Percentiles rank a stretch among this genome's conserved stretches.
Evolutionary conservation across 768 basidiomycete species (phyloP).

Genomic region (Punctularia strigosozonata): DNA sequence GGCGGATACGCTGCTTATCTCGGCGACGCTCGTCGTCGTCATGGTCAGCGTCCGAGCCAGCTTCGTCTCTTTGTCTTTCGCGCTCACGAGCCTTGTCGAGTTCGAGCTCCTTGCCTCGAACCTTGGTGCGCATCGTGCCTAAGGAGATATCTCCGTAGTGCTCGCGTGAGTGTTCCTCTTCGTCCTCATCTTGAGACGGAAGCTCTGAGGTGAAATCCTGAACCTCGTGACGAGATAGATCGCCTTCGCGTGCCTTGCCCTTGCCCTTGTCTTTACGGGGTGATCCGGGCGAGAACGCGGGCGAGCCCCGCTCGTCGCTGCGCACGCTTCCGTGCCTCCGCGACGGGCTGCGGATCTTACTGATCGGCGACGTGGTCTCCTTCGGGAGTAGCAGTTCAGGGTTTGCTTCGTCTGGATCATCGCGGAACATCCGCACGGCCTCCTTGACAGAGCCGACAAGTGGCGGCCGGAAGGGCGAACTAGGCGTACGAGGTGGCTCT

Average conservation of each 20-base stretch:
- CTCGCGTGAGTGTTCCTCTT: no score
- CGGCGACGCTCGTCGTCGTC: constrained; percentile 39
- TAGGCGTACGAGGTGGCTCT: background rate
- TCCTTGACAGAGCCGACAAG: constrained; percentile 31
- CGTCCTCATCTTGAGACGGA: no score
- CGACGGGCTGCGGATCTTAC: no score
- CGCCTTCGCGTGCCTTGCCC: no score
- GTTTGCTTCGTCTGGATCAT: constrained; percentile 33
- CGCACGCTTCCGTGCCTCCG: no score
- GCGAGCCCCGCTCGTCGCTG: no score
- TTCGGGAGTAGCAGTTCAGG: constrained; percentile 42
- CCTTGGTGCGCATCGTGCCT: no score
- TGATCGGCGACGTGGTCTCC: constrained; percentile 26
- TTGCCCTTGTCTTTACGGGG: no score
- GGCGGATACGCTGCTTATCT: constrained; percentile 53
- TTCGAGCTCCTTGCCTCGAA: constrained; percentile 60
- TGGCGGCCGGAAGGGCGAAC: constrained; percentile 21
- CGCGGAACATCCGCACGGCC: constrained; percentile 36
- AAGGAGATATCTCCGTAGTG: no score
- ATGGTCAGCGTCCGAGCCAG: constrained; percentile 18
- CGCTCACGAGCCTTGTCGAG: constrained; percentile 40
- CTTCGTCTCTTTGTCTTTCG: constrained; percentile 28
- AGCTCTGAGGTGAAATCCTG: no score
- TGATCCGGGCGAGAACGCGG: no score
- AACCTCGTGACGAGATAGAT: no score